Conservation (phyloP, 2,329 filamentous ascomycete genomes). For the Simplicillium sp. region DNA sequence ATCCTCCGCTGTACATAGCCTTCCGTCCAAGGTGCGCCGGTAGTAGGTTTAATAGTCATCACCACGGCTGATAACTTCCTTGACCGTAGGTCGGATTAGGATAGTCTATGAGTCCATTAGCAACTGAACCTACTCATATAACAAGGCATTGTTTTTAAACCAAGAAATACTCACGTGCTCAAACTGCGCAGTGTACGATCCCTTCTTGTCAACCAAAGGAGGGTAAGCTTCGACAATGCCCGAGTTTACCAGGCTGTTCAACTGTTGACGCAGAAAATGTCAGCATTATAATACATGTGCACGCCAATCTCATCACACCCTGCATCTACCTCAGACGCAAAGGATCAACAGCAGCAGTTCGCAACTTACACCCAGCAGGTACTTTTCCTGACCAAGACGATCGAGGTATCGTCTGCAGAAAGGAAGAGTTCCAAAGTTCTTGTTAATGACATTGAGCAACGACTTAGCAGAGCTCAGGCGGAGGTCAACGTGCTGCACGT, state of each 20-base stretch:
- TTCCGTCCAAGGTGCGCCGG: no score
- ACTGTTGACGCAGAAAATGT: slow-evolving; percentile 28
- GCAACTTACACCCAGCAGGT: slow-evolving; percentile 67
- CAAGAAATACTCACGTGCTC: slow-evolving; percentile 65
- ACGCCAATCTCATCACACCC: no score
- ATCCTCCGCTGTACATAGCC: background rate
- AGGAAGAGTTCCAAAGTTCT: slow-evolving; percentile 89
- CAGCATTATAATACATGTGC: slow-evolving; percentile 3
- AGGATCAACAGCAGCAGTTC: no score
- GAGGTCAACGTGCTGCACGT: slow-evolving; percentile 68
- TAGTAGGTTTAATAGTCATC: slow-evolving; percentile 61
- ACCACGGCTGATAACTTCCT: slow-evolving; percentile 79
- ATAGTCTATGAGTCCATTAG: slow-evolving; percentile 47
- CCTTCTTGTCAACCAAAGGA: slow-evolving; percentile 83
- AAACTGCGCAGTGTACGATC: slow-evolving; percentile 87
- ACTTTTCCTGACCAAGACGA: slow-evolving; percentile 89
- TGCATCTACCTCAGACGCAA: no score
- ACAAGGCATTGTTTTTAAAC: background rate
- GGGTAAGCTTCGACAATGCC: slow-evolving; percentile 89
- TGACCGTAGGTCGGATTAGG: slow-evolving; percentile 67
- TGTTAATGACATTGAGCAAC: slow-evolving; percentile 81
- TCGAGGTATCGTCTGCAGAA: slow-evolving; percentile 89
- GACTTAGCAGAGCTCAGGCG: slow-evolving; percentile 75
- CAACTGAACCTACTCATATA: slow-evolving; percentile 1
- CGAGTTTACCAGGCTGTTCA: slow-evolving; percentile 75